Evolutionary conservation across 441 rosid genomes (phyloP).

Genomic region (Mallotus repandus): DNA sequence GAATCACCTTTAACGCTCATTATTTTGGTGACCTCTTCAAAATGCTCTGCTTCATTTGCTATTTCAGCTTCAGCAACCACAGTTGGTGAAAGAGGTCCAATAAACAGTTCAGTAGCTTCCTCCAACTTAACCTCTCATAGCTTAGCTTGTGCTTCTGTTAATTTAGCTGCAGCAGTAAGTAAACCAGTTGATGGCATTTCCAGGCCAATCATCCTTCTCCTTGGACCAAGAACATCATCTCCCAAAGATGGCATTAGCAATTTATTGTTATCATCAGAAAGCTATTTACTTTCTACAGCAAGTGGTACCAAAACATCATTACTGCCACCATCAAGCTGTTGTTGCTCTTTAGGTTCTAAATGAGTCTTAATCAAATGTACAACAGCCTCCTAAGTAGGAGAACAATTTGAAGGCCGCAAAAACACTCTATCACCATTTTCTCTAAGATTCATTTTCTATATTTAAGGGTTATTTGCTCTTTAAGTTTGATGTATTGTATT

Average conservation of each 20-base stretch:
- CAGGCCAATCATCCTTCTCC: slow-evolving; percentile 82
- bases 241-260: slow-evolving; percentile 27
- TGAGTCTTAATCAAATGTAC: slow-evolving; percentile 53
- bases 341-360: slow-evolving; percentile 36
- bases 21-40: slow-evolving; percentile 93
- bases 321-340: slow-evolving; percentile 24
- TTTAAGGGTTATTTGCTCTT: too few species aligned
- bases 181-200: slow-evolving; percentile 93
- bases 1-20: slow-evolving; percentile 70
- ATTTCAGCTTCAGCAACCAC: slow-evolving; percentile 89
- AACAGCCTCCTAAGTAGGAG: slow-evolving; percentile 58
- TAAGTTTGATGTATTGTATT: too few species aligned
- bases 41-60: slow-evolving; percentile 92
- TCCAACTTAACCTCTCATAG: slow-evolving; percentile 87
- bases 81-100: slow-evolving; percentile 93
- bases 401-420: slow-evolving; percentile 42
- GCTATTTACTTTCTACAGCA: slow-evolving; percentile 28
- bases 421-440: slow-evolving; percentile 72
- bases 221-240: slow-evolving; percentile 55
- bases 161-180: slow-evolving; percentile 92
- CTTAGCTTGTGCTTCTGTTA: slow-evolving; percentile 91
- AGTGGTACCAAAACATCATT: slow-evolving; percentile 9
- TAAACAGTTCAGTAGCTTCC: slow-evolving; percentile 71
- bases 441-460: slow-evolving; percentile 59
- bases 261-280: slow-evolving; percentile 30